phyloP scores from a whole-genome alignment of 2,329 filamentous ascomycete species.

The Drechslera avenae region DNA sequence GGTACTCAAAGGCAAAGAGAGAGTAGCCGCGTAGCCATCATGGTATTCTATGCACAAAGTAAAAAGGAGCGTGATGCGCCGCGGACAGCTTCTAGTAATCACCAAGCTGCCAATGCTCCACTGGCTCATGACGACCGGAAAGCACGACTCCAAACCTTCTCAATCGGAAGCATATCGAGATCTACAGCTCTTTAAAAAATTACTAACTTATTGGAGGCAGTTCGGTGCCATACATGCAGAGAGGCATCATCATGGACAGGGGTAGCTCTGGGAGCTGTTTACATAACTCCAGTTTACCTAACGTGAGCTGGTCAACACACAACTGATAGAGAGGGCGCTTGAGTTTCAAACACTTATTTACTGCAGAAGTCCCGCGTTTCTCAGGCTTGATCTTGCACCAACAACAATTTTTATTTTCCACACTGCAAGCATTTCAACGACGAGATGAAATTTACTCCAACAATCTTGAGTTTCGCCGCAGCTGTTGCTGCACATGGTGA shows the following conservation, averaged over 20 bases:
- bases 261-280: constrained; percentile 40
- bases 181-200: constrained; percentile 6
- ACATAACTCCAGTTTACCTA: constrained; percentile 47
- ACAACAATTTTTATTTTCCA: constrained; percentile 4
- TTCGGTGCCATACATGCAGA: constrained; percentile 28
- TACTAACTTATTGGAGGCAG: constrained; percentile 31
- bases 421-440: constrained; percentile 1
- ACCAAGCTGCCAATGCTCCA: background rate
- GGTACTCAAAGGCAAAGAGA: background rate
- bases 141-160: background rate
- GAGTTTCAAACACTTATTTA: constrained; percentile 29
- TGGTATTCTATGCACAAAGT: constrained; percentile 8
- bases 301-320: constrained; percentile 37
- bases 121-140: background rate
- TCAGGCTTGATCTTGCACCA: background rate
- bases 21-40: constrained; percentile 16
- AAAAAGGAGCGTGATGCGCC: background rate
- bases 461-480: constrained; percentile 51
- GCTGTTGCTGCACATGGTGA: constrained; percentile 64
- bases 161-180: constrained; percentile 13
- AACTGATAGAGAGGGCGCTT: constrained; percentile 30
- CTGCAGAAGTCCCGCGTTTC: constrained; percentile 15
- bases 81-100: background rate
- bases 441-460: constrained; percentile 37
- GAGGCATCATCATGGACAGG: constrained; percentile 23